Evolutionary conservation across 1,284 basidiomycete species (phyloP), one percentile per base, ranked within the genome.

Genomic region (Violaceomyces palustris): DNA sequence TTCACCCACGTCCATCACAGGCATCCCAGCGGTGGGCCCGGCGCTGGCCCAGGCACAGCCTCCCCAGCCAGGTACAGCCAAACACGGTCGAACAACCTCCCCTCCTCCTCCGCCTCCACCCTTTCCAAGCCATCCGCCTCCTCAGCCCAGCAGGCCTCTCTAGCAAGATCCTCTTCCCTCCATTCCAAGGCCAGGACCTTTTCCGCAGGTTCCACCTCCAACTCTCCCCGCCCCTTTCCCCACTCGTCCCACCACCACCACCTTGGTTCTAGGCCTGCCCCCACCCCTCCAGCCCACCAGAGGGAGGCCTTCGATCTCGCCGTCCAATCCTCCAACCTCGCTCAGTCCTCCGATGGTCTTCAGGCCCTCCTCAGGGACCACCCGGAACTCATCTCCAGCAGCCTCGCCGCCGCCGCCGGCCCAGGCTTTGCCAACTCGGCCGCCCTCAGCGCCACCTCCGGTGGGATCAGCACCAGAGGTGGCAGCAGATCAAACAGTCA

Each of bases 1-100:
- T 50, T 46, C 25, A 22, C 36, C 34, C 83, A 86, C 31, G 81
- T 85, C 67, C 85, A 85, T 65, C 75, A 77, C 39, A 80, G 81
- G 5, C 79, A 80, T 58, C 76, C 88, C 21, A 78, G 80, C 40
- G 56, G 56, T 12, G 56, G 56, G 15, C 56, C 56, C 10, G 56
- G 56, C 21, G 51, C 51, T 0, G 56, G 56, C 3, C 56, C 56
- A 11, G 56, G 56, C 30, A 59, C 56, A 24, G 56, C 56, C 1
- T 54, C 51, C 6, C 50, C 55, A 12, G 50, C 50, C 11, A 17
- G 55, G 10, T 58, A 58, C 44, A 53, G 46, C 32, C 50, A 40
- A 2, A 58, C 41, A 3, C 55, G 53, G 30, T 50, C 55, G 3
- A 50, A 53, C 30, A 50, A 58, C 33, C 50, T 58, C 24, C 47